A percentile compares a stretch with the other conserved stretches of the same genome.
These are phyloP conservation scores for Hamigera avellanea DNA, from an alignment of 495 filamentous ascomycete species.

Conservation along the genomic window DNA sequence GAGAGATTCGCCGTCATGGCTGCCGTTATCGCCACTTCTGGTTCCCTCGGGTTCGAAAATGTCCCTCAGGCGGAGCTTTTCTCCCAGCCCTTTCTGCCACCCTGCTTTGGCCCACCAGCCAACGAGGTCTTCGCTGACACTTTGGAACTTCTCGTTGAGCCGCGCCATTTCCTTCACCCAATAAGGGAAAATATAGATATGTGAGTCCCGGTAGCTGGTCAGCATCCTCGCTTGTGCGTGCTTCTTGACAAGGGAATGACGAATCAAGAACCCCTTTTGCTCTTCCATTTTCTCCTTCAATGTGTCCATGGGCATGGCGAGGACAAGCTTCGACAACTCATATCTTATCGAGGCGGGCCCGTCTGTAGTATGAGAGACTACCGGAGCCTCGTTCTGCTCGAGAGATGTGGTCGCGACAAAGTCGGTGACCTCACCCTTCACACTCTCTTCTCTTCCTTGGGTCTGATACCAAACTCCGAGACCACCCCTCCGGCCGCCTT, in stretches of 20 bases:
- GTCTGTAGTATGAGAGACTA: slow-evolving; percentile 40
- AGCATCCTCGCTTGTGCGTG: slow-evolving; percentile 67
- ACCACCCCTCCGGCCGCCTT: slow-evolving; percentile 55
- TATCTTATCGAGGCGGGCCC: slow-evolving; percentile 47
- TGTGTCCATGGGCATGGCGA: slow-evolving; percentile 71
- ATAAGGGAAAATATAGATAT: slow-evolving; percentile 84
- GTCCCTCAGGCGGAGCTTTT: slow-evolving; percentile 62
- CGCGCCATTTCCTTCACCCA: slow-evolving; percentile 81
- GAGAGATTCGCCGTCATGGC: slow-evolving; percentile 29
- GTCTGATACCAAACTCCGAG: slow-evolving; percentile 85
- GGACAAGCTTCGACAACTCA: slow-evolving; percentile 54
- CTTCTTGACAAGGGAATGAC: slow-evolving; percentile 57
- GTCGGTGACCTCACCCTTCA: slow-evolving; percentile 86
- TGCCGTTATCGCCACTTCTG: slow-evolving; percentile 22
- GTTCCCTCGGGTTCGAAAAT: slow-evolving; percentile 40
- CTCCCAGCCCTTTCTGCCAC: slow-evolving; percentile 73
- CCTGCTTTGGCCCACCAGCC: slow-evolving; percentile 91
- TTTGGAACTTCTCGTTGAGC: slow-evolving; percentile 68
- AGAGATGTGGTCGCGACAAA: slow-evolving; percentile 68
- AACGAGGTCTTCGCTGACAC: slow-evolving; percentile 80
- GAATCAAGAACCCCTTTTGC: slow-evolving; percentile 56
- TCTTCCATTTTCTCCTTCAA: slow-evolving; percentile 67
- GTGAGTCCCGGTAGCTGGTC: slow-evolving; percentile 73
- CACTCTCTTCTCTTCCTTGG: slow-evolving; percentile 50
- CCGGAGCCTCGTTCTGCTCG: slow-evolving; percentile 29